Percentiles rank a stretch among this genome's conserved stretches.
phyloP scores from a whole-genome alignment of 164 flowering plant genomes.

The Umbilicus rupestris region DNA sequence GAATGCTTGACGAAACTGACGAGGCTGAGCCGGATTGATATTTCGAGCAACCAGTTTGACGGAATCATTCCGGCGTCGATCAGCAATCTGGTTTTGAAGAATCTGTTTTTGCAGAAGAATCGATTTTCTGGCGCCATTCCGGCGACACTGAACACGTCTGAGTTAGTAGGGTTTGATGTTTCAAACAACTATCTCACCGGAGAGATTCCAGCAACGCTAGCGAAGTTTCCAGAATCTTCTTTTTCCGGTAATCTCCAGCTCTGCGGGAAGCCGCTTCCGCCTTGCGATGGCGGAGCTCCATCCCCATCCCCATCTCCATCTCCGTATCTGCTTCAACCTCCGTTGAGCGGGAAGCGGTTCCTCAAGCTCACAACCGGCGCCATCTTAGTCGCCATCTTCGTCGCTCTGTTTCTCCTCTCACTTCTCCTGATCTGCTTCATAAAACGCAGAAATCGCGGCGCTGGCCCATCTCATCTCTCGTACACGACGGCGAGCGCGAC shows the following conservation, averaged over 20 bases:
- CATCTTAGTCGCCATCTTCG: slow-evolving; percentile 52
- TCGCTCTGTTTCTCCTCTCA: slow-evolving; percentile 20
- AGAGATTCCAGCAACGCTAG: slow-evolving; percentile 45
- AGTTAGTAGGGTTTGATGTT: slow-evolving; percentile 32
- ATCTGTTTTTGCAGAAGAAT: slow-evolving; percentile 53
- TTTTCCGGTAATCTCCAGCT: slow-evolving; percentile 59
- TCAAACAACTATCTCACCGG: slow-evolving; percentile 66
- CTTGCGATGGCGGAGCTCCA: slow-evolving; percentile 33
- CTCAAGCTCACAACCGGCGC: slow-evolving; percentile 46
- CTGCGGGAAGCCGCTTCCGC: slow-evolving; percentile 60
- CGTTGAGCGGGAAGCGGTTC: slow-evolving; percentile 17
- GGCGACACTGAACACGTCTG: slow-evolving; percentile 20
- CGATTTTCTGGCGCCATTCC: slow-evolving; percentile 58
- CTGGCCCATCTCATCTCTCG: no score
- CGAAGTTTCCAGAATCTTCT: slow-evolving; percentile 34
- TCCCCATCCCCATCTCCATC: slow-evolving; percentile 53
- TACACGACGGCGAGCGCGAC: slow-evolving; percentile 10
- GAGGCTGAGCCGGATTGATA: slow-evolving; percentile 50
- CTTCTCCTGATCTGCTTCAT: slow-evolving; percentile 22
- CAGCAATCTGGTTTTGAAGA: slow-evolving; percentile 49
- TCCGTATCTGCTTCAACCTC: slow-evolving; percentile 4
- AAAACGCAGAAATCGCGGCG: slow-evolving; percentile 20
- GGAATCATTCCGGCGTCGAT: slow-evolving; percentile 57
- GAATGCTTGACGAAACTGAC: slow-evolving; percentile 24
- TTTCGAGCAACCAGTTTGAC: slow-evolving; percentile 52